These are phyloP conservation scores for Castanea mollissima DNA, from an alignment of 306 rosid species.

Conservation along the genomic window DNA sequence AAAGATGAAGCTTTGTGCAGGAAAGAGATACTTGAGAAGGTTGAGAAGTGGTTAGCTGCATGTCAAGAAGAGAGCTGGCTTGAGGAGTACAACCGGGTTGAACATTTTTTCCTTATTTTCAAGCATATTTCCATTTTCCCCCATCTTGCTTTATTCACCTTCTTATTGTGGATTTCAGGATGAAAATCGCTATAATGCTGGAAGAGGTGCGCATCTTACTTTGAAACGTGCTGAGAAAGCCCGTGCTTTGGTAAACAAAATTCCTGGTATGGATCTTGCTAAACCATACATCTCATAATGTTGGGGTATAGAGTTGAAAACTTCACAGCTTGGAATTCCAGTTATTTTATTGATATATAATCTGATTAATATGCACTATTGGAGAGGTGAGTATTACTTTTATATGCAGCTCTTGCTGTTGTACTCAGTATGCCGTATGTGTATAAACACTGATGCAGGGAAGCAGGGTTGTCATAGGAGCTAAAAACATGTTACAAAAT, in stretches of 20 bases:
- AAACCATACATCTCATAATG: neutral
- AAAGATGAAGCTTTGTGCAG: slow-evolving; percentile 66
- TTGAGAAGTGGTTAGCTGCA: slow-evolving; percentile 74
- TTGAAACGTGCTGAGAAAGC: slow-evolving; percentile 81
- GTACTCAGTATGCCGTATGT: neutral
- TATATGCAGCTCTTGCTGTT: neutral
- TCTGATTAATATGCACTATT: neutral
- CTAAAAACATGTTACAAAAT: neutral
- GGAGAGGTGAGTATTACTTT: neutral
- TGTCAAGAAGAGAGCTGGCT: slow-evolving; percentile 83
- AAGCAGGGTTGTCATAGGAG: neutral
- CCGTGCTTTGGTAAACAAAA: slow-evolving; percentile 57
- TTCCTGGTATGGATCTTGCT: slow-evolving; percentile 49
- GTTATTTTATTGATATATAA: neutral
- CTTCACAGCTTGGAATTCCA: neutral
- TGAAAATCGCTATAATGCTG: slow-evolving; percentile 73
- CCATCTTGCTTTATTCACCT: slow-evolving; percentile 8
- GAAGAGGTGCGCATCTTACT: slow-evolving; percentile 71
- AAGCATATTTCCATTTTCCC: neutral
- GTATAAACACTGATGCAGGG: neutral
- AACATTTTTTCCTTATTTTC: neutral
- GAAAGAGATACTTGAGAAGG: slow-evolving; percentile 73
- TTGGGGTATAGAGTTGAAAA: neutral
- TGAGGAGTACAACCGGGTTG: slow-evolving; percentile 84
- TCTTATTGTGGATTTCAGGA: slow-evolving; percentile 41